These are phyloP conservation scores for Balansia obtecta DNA, from an alignment of 2,329 filamentous ascomycete genomes.

Conservation along the genomic window DNA sequence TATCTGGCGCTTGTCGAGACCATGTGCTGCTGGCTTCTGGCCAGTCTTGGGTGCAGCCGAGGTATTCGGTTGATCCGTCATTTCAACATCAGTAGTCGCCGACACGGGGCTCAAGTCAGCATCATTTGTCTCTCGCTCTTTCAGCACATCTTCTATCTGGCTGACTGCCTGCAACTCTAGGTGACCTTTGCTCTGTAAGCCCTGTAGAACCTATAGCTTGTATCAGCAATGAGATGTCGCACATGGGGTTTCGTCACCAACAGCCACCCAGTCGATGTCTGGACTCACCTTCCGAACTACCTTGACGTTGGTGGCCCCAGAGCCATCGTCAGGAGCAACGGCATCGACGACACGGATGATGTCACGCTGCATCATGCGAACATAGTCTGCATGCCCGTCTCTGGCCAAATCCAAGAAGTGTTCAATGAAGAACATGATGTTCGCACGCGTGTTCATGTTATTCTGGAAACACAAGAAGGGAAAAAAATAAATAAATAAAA, in stretches of 20 bases:
- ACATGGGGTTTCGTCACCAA: too few species aligned
- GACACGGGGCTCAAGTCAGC: constrained; percentile 42
- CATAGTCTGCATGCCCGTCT: constrained; percentile 66
- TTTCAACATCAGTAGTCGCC: constrained; percentile 30
- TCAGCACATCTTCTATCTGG: constrained; percentile 75
- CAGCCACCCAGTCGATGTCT: neutral
- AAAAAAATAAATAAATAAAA: too few species aligned
- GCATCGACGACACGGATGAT: constrained; percentile 85
- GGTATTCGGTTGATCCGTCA: constrained; percentile 28
- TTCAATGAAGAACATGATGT: constrained; percentile 99
- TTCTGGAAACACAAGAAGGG: too few species aligned
- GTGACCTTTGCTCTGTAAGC: constrained; percentile 57
- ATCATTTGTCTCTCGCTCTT: constrained; percentile 58
- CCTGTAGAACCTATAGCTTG: constrained; percentile 46
- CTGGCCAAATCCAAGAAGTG: constrained; percentile 80
- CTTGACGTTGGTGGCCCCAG: constrained; percentile 85
- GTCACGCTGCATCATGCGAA: constrained; percentile 90
- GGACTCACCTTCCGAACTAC: constrained; percentile 67
- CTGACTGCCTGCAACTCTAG: constrained; percentile 61
- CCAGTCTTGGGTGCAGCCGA: constrained; percentile 26
- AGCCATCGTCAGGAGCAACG: constrained; percentile 76
- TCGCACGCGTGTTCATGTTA: constrained; percentile 92
- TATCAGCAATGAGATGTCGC: neutral
- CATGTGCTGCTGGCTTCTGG: constrained; percentile 21
- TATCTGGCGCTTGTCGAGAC: constrained; percentile 73